Evolutionary conservation across 1,284 basidiomycete genomes (phyloP).

Genomic region (Rhodotorula sp.): DNA sequence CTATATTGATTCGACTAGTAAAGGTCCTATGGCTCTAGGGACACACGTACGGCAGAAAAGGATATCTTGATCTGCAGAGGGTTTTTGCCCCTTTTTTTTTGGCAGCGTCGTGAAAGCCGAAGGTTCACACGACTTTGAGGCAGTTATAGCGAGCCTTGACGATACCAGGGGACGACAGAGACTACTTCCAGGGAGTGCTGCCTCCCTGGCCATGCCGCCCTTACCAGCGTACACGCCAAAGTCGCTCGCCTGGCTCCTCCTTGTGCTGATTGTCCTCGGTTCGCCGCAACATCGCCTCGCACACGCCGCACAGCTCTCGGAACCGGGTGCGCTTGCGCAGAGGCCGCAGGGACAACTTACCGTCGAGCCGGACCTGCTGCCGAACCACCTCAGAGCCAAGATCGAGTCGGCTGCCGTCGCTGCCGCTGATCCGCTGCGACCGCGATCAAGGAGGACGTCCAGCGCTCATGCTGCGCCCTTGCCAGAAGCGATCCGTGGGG

Average conservation of each 20-base stretch:
- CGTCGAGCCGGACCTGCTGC: constrained; percentile 3
- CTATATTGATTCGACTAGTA: too few species aligned
- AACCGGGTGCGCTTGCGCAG: constrained; percentile 15
- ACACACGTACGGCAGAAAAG: too few species aligned
- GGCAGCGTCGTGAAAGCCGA: too few species aligned
- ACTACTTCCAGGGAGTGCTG: neutral
- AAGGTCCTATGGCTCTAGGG: too few species aligned
- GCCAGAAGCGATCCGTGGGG: constrained; percentile 20
- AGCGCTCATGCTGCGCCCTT: constrained; percentile 3
- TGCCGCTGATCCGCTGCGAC: neutral
- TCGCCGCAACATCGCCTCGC: neutral
- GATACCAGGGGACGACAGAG: neutral
- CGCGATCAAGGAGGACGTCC: neutral
- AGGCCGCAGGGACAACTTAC: neutral
- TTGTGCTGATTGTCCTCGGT: constrained; percentile 6
- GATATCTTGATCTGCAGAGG: too few species aligned
- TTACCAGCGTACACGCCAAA: neutral
- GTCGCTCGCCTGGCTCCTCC: neutral
- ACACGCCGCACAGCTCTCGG: neutral
- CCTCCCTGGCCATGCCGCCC: constrained; percentile 8
- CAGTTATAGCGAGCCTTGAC: too few species aligned
- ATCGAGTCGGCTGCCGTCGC: too few species aligned
- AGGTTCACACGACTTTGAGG: too few species aligned
- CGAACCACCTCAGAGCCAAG: constrained; percentile 8
- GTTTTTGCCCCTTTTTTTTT: too few species aligned